Conservation (phyloP, 2,329 filamentous ascomycete species). For the Aspergillus sp. region DNA sequence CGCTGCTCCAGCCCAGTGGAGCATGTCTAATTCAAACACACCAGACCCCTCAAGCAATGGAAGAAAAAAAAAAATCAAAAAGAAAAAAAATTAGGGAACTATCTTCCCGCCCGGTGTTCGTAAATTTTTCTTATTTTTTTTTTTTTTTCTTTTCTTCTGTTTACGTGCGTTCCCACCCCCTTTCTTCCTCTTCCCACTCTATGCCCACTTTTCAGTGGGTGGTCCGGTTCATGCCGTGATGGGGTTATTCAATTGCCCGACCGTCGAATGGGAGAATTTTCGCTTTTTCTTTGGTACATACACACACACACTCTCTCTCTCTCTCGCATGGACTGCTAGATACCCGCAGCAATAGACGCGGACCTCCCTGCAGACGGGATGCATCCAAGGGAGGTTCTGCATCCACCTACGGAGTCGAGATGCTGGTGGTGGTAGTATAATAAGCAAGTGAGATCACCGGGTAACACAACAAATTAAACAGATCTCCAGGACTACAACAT, state of each 20-base stretch:
- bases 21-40: conserved; percentile 37
- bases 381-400: no score
- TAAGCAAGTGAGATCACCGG: no score
- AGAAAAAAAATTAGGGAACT: conserved; percentile 16
- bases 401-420: no score
- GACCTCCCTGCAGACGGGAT: conserved; percentile 14
- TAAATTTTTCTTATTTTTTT: neutral
- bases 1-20: conserved; percentile 29
- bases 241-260: conserved; percentile 2
- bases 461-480: no score
- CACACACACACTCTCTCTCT: neutral
- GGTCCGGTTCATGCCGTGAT: conserved; percentile 3
- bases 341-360: conserved; percentile 8
- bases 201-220: conserved; percentile 10
- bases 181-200: neutral
- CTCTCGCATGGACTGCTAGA: neutral
- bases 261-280: conserved; percentile 22
- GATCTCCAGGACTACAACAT: no score
- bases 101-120: conserved; percentile 17
- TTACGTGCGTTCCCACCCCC: neutral
- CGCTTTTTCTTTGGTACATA: neutral
- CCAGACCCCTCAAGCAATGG: conserved; percentile 21
- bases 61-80: no score
- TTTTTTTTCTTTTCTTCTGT: neutral
- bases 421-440: neutral